phyloP scores from a whole-genome alignment of 768 basidiomycete species.

The Solioccasus polychromus region DNA sequence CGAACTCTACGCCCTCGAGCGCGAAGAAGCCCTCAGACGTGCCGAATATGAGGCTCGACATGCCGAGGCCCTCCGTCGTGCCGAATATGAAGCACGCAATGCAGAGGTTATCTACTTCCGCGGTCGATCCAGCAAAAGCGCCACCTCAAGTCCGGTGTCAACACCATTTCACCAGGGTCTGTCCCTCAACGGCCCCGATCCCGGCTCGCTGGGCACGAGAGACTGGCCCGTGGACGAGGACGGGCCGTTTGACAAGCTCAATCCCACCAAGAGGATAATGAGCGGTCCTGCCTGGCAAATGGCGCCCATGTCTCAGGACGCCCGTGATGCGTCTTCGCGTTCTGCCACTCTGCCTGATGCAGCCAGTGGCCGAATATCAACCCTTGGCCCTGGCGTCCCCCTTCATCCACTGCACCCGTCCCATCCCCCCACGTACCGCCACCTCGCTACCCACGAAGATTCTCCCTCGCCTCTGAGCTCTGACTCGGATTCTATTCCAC shows the following conservation, averaged over 20 bases:
- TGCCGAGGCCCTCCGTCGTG: slow-evolving; percentile 63
- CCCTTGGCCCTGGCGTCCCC: slow-evolving; percentile 21
- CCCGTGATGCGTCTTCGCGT: slow-evolving; percentile 19
- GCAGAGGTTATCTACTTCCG: slow-evolving; percentile 42
- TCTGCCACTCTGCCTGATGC: slow-evolving; percentile 15
- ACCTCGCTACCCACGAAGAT: slow-evolving; percentile 47
- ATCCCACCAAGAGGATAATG: slow-evolving; percentile 41
- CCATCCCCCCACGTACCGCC: slow-evolving; percentile 32
- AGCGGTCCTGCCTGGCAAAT: slow-evolving; percentile 59
- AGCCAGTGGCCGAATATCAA: slow-evolving; percentile 13
- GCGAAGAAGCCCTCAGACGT: slow-evolving; percentile 75
- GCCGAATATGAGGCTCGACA: slow-evolving; percentile 85
- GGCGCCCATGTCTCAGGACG: slow-evolving; percentile 39
- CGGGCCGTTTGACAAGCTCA: slow-evolving; percentile 21
- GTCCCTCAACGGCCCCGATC: slow-evolving; percentile 34
- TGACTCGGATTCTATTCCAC: slow-evolving; percentile 49
- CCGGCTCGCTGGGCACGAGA: slow-evolving; percentile 40
- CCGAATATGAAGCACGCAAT: slow-evolving; percentile 56
- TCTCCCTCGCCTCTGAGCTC: slow-evolving; percentile 71
- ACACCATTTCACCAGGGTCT: slow-evolving; percentile 35
- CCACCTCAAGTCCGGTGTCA: slow-evolving; percentile 62
- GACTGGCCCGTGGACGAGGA: slow-evolving; percentile 33
- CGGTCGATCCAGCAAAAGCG: slow-evolving; percentile 53
- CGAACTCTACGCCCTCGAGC: slow-evolving; percentile 86
- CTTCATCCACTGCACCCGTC: slow-evolving; percentile 43